Evolutionary conservation across 208 protist genomes (phyloP), one percentile per base, ranked within the genome.

Genomic region (Trypanosomatidae sp.): DNA sequence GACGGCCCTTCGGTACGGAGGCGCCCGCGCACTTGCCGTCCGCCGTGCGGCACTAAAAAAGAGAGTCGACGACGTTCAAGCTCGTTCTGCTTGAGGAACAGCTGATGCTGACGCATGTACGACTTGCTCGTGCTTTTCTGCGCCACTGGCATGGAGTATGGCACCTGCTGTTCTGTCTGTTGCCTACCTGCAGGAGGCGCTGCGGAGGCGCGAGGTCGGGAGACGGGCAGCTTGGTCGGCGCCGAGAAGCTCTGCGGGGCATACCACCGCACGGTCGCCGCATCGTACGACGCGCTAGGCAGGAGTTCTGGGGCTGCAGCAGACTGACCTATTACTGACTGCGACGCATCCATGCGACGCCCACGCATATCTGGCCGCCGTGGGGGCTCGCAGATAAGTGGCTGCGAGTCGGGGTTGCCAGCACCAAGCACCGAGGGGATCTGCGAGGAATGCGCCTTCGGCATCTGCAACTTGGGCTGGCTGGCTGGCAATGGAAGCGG

Each of bases 371-470:
- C 52, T 41, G 15, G 64, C 2, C 50, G 66, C 1, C 33, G 77
- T 43, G 70, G 74, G 7, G 80, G 81, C 28, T 80, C 76, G n/a
- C 15, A 30, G 62, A 85, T 76, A 49, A 85, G 72, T 19, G 81
- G 76, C 73, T 85, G 81, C 47, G 81, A 85, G 39, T 81, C 68
- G 2, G 76, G 76, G 41, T 81, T 62, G 52, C 71, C 71, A 1
- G 67, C 72, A 68, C 65, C 72, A 17, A 79, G 71, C 36, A 82
- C 60, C 2, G 73, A 80, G 53, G 62, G 53, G 47, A 9, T 33
- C 66, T 49, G 43, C 46, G 36, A n/a, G n/a, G 64, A 28, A 50
- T 15, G 66, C 39, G 46, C 25, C 44, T 41, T 49, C 13, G 19
- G 41, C 49, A n/a, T n/a, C 41, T 55, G 44, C 62, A 47, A 7